Base-by-base conservation (phyloP, 2,329 filamentous ascomycete genomes). In the Cercospora berteroae region DNA sequence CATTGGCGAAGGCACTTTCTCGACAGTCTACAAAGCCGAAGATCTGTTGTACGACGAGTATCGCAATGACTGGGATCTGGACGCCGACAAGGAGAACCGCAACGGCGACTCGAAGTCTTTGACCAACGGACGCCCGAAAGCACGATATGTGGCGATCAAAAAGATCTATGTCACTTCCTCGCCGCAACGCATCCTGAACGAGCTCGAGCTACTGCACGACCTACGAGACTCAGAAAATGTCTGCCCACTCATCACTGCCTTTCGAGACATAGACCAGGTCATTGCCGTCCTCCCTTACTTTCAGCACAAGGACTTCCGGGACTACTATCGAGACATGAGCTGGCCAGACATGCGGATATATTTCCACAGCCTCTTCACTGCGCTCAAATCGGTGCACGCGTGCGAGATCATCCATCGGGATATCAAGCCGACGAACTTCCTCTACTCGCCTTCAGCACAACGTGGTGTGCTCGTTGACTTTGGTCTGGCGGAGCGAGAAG, bases 121-220 rank as follows among this genome's bases (percentile, higher is more conserved):
- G 5, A 64, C 69, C 0, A 58, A 62, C 1, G 65, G 63, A 29
- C 44, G 63, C 27, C 68, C 66, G 29, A 85, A 82, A 72, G 84
- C 90, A 25, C 92, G 90, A 77, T 98, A 90, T 76, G 96, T 99
- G 69, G 95, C 96, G 20, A 92, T 99, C 80, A 99, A 99, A 83
- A 99, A 99, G 83, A 99, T 99, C 74, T 99, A 99, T 79, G 95
- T 98, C 71, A 99, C 96, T 0, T 97, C 94, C 70, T 97, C 93
- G 72, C 95, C 95, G 0, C 86, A 89, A 29, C 91, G 95, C 56
- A 98, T 99, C 73, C 88, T 96, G 77, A 99, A 99, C 81, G 95
- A 99, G 80, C 88, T 99, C 18, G 94, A 98, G 74, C 86, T 99
- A 23, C 87, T 99, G 23, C 89, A 96, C 77, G 93, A 97, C 77